These are phyloP conservation scores for Tetrapisispora namnaoensis DNA, from an alignment of 805 yeast genomes.

Conservation along the genomic window DNA sequence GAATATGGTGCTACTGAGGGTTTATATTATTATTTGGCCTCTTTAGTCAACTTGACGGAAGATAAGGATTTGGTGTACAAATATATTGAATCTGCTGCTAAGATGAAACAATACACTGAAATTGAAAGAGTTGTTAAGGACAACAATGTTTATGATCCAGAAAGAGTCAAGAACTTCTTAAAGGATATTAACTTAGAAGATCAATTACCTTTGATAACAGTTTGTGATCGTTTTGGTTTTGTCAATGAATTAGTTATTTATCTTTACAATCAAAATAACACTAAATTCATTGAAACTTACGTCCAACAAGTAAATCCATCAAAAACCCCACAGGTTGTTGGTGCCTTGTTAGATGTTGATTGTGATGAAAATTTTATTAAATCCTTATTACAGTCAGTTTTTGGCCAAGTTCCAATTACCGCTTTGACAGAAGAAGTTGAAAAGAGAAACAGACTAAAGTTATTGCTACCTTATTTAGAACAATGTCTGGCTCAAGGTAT, in stretches of 20 bases:
- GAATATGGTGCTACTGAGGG: constrained; percentile 91
- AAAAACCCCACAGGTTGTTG: constrained; percentile 92
- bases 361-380: constrained; percentile 88
- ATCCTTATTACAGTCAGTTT: constrained; percentile 67
- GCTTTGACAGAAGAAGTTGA: constrained; percentile 91
- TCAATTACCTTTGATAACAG: constrained; percentile 92
- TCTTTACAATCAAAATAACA: constrained; percentile 89
- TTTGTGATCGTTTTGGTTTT: constrained; percentile 84
- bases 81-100: constrained; percentile 90
- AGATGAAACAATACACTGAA: constrained; percentile 81
- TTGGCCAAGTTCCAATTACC: constrained; percentile 89
- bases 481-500: constrained; percentile 75
- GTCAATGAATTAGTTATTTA: constrained; percentile 90
- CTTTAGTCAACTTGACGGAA: constrained; percentile 86
- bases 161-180: constrained; percentile 92
- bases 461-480: constrained; percentile 87
- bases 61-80: constrained; percentile 94
- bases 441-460: constrained; percentile 87
- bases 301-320: constrained; percentile 97
- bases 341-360: constrained; percentile 93
- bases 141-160: constrained; percentile 90
- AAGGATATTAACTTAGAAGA: constrained; percentile 91
- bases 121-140: constrained; percentile 93
- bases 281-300: constrained; percentile 94
- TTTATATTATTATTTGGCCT: constrained; percentile 83